These are phyloP conservation scores for Nematodospora valgi DNA, from an alignment of 805 yeast genomes.

Conservation along the genomic window DNA sequence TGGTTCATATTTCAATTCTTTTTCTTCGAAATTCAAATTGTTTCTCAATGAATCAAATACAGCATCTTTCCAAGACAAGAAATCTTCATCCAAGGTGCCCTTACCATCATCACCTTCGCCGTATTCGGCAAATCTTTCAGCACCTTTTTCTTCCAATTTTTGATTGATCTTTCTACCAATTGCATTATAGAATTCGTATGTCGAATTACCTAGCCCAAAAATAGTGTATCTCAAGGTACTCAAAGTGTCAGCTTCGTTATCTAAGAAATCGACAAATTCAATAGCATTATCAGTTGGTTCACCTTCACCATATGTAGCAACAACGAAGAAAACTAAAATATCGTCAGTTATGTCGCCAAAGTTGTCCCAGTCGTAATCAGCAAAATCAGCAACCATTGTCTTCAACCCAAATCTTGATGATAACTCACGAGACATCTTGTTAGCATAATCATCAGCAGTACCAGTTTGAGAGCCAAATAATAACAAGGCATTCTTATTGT, in stretches of 20 bases:
- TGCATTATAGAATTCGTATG: slow-evolving; percentile 88
- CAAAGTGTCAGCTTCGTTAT: slow-evolving; percentile 54
- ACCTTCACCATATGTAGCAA: slow-evolving; percentile 98
- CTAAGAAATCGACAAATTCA: slow-evolving; percentile 68
- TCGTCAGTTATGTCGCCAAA: slow-evolving; percentile 60
- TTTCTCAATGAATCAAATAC: slow-evolving; percentile 64
- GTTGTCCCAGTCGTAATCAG: slow-evolving; percentile 81
- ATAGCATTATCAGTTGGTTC: slow-evolving; percentile 96
- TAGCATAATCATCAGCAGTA: slow-evolving; percentile 96
- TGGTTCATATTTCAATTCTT: slow-evolving; percentile 77
- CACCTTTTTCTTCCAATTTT: slow-evolving; percentile 59
- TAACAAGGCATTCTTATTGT: slow-evolving; percentile 72
- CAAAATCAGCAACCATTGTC: slow-evolving; percentile 83
- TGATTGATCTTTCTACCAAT: slow-evolving; percentile 63
- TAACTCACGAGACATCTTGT: slow-evolving; percentile 85
- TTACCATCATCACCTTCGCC: slow-evolving; percentile 96
- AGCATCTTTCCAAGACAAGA: slow-evolving; percentile 84
- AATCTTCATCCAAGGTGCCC: slow-evolving; percentile 95
- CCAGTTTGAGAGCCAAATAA: slow-evolving; percentile 97
- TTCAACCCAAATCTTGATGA: slow-evolving; percentile 75
- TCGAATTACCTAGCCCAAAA: slow-evolving; percentile 92
- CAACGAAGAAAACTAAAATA: slow-evolving; percentile 60
- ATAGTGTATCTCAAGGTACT: slow-evolving; percentile 62
- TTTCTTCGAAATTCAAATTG: slow-evolving; percentile 68
- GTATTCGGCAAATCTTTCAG: slow-evolving; percentile 64